Conservation (phyloP, 768 basidiomycete genomes). For the Russula emetica region DNA sequence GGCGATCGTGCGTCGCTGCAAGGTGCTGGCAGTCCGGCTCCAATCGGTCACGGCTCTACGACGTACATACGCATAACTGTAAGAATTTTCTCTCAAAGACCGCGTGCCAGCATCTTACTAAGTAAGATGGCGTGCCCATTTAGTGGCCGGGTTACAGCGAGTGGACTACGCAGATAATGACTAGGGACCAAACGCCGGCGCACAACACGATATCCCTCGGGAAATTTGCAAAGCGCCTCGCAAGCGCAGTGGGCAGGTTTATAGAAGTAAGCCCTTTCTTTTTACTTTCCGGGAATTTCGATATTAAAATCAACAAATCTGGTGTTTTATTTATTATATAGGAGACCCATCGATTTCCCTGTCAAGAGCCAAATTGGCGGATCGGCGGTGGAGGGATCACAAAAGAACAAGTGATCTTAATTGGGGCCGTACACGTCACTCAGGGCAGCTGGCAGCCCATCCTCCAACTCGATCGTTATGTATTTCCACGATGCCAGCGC, state of each 20-base stretch:
- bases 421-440: slow-evolving; percentile 16
- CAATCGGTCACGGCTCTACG: not conserved
- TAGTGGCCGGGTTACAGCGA: slow-evolving; percentile 20
- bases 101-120: not conserved
- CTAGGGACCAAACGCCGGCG: slow-evolving; percentile 9
- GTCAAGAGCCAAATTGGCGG: slow-evolving; percentile 3
- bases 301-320: no score
- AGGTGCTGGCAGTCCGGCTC: not conserved
- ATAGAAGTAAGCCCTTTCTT: slow-evolving; percentile 1
- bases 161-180: slow-evolving; percentile 17
- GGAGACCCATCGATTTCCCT: not conserved
- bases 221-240: slow-evolving; percentile 7
- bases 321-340: no score
- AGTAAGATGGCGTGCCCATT: no score
- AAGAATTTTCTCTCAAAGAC: not conserved
- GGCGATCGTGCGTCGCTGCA: not conserved
- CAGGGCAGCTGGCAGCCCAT: slow-evolving; percentile 25
- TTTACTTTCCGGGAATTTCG: not conserved
- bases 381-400: slow-evolving; percentile 1
- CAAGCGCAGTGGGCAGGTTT: slow-evolving; percentile 14
- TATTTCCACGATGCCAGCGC: not conserved
- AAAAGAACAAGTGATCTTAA: not conserved
- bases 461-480: slow-evolving; percentile 16
- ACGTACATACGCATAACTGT: slow-evolving; percentile 16
- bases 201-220: slow-evolving; percentile 11